Evolutionary conservation across 2,329 filamentous ascomycete species (phyloP).

Genomic region (Colletotrichum plurivorum): DNA sequence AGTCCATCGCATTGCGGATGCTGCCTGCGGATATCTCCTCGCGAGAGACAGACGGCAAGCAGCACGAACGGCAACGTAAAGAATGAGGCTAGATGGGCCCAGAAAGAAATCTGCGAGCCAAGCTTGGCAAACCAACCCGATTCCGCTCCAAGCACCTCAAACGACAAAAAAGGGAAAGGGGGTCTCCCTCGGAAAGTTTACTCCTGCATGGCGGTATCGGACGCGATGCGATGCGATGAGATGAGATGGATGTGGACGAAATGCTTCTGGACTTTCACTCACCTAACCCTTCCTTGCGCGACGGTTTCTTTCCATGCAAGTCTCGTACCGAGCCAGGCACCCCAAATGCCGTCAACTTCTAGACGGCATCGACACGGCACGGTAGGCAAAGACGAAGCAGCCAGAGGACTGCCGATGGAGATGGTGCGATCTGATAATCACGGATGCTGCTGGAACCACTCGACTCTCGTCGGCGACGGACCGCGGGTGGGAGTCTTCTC

Average conservation of each 20-base stretch:
- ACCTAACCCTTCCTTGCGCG: too few species aligned
- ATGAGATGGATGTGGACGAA: too few species aligned
- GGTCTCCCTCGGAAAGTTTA: slow-evolving; percentile 15
- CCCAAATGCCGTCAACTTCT: neutral
- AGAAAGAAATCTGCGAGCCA: too few species aligned
- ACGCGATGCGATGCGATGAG: neutral
- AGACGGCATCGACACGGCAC: slow-evolving; percentile 16
- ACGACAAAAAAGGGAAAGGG: neutral
- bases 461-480: neutral
- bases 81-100: too few species aligned
- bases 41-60: neutral
- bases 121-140: too few species aligned
- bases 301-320: too few species aligned
- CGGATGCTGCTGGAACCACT: neutral
- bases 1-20: neutral
- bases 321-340: too few species aligned
- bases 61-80: neutral
- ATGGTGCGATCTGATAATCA: slow-evolving; percentile 31
- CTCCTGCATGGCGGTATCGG: slow-evolving; percentile 22
- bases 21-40: slow-evolving; percentile 13
- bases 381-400: slow-evolving; percentile 13
- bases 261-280: too few species aligned
- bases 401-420: slow-evolving; percentile 26
- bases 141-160: too few species aligned
- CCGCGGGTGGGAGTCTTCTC: neutral